Conservation (phyloP, 1,139 yeast species). For the Suhomyces guaymorum region DNA sequence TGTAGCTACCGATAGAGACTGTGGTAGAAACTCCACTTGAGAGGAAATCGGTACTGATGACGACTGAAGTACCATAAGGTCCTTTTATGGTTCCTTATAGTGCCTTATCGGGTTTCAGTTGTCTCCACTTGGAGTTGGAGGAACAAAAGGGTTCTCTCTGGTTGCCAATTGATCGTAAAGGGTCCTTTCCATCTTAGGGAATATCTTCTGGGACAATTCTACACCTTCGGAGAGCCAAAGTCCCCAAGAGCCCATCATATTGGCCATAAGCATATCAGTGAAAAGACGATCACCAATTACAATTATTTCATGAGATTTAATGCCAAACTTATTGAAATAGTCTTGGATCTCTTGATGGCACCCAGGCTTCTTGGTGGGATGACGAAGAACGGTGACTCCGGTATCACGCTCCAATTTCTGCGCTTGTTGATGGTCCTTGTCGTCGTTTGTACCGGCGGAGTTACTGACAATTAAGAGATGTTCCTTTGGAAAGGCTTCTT, state of each 20-base stretch:
- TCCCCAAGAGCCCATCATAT: conserved; percentile 85
- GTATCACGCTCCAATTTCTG: conserved; percentile 59
- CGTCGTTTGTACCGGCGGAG: conserved; percentile 90
- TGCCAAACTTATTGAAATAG: conserved; percentile 51
- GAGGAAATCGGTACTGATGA: background rate
- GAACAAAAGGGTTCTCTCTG: conserved; percentile 24
- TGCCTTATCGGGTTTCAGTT: too few relatives aligned
- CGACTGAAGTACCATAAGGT: background rate
- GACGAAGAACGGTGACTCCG: conserved; percentile 78
- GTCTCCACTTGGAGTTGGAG: conserved; percentile 35
- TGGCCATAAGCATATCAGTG: conserved; percentile 93
- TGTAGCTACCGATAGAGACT: too few relatives aligned
- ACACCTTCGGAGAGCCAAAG: conserved; percentile 86
- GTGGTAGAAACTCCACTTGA: too few relatives aligned
- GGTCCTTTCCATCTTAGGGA: conserved; percentile 55
- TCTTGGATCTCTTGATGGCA: conserved; percentile 70
- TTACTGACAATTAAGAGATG: conserved; percentile 80
- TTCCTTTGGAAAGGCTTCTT: conserved; percentile 60
- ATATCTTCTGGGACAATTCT: conserved; percentile 47
- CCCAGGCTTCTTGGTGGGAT: conserved; percentile 85
- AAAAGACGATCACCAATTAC: conserved; percentile 88
- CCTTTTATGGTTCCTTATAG: background rate
- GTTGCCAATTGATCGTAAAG: conserved; percentile 36
- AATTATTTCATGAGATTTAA: conserved; percentile 67
- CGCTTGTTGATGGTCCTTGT: conserved; percentile 63